phyloP scores from a whole-genome alignment of 164 flowering plant species.

The Stephania japonica region DNA sequence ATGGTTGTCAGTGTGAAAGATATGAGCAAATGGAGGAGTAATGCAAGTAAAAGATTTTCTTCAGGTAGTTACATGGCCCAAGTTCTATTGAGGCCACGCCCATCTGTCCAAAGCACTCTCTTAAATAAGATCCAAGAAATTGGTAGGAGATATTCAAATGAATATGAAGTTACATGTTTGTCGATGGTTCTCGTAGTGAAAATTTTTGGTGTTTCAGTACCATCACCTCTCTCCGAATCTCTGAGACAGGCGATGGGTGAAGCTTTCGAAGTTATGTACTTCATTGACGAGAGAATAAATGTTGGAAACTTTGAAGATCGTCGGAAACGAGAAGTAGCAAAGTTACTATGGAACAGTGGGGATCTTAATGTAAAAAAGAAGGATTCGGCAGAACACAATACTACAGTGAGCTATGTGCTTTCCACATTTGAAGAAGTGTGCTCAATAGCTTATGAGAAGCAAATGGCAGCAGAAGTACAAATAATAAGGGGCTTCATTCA shows the following conservation, averaged over 20 bases:
- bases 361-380: background rate
- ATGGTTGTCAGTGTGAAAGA: too few relatives aligned
- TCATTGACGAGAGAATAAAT: constrained; percentile 1
- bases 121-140: background rate
- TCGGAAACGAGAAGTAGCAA: background rate
- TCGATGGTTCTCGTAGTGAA: background rate
- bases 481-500: too few relatives aligned
- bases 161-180: background rate
- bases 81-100: too few relatives aligned
- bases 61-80: too few relatives aligned
- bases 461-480: too few relatives aligned
- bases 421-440: too few relatives aligned
- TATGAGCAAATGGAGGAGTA: too few relatives aligned
- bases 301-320: background rate
- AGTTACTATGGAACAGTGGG: background rate
- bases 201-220: background rate
- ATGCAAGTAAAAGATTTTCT: too few relatives aligned
- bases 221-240: background rate
- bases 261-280: constrained; percentile 4
- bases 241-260: background rate
- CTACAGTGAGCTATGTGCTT: background rate
- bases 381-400: background rate
- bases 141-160: background rate
- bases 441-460: too few relatives aligned
- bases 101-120: background rate